These are phyloP conservation scores for Talaromyces sp. DNA, from an alignment of 2,329 filamentous ascomycete genomes.

Conservation along the genomic window DNA sequence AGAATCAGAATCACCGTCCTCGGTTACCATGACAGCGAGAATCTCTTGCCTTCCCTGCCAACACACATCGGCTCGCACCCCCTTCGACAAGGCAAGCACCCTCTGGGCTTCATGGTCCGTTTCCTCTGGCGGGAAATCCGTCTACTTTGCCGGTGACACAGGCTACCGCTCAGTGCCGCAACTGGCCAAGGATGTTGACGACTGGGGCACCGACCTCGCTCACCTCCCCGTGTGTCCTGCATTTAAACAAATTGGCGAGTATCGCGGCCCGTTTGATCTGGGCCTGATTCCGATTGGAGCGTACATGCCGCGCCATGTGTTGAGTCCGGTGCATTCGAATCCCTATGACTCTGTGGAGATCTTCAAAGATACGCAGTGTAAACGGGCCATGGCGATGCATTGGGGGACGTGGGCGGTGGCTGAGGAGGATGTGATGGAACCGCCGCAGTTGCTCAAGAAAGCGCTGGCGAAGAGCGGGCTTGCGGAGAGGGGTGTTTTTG, in stretches of 20 bases:
- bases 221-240: slow-evolving; percentile 64
- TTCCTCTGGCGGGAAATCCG: slow-evolving; percentile 13
- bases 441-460: slow-evolving; percentile 60
- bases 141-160: slow-evolving; percentile 52
- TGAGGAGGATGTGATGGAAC: slow-evolving; percentile 70
- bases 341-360: slow-evolving; percentile 79
- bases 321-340: slow-evolving; percentile 73
- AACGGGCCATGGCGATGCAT: slow-evolving; percentile 70
- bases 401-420: slow-evolving; percentile 63
- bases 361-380: slow-evolving; percentile 69
- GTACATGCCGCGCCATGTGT: slow-evolving; percentile 56
- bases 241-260: slow-evolving; percentile 70
- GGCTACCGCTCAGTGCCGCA: slow-evolving; percentile 71
- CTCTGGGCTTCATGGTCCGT: slow-evolving; percentile 15
- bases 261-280: slow-evolving; percentile 75
- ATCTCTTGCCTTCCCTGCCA: slow-evolving; percentile 10
- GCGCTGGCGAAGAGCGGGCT: slow-evolving; percentile 56
- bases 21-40: neutral
- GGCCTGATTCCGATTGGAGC: slow-evolving; percentile 84
- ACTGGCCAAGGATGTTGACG: slow-evolving; percentile 54
- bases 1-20: neutral
- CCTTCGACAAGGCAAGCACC: slow-evolving; percentile 7
- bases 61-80: slow-evolving; percentile 8
- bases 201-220: slow-evolving; percentile 61
- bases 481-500: slow-evolving; percentile 6